These are phyloP conservation scores for Helicostylum pulchrum DNA, from an alignment of 192 early-diverging fungal genomes.

Conservation along the genomic window DNA sequence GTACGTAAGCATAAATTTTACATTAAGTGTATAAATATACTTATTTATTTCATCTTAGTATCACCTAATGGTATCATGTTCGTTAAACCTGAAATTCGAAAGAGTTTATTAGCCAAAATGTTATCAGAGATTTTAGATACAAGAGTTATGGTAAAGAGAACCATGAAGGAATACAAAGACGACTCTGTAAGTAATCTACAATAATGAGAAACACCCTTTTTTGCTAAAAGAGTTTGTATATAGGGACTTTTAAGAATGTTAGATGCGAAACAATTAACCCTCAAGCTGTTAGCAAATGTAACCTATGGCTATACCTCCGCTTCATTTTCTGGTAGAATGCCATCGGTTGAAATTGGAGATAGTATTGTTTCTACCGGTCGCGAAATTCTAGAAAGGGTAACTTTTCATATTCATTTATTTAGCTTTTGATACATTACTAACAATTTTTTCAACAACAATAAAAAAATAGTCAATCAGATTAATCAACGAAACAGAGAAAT, in stretches of 20 bases:
- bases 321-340: constrained; percentile 87
- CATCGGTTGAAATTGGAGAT: constrained; percentile 85
- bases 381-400: constrained; percentile 69
- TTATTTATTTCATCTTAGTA: constrained; percentile 25
- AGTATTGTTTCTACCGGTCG: constrained; percentile 87
- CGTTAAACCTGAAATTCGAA: constrained; percentile 80
- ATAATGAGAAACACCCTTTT: neutral
- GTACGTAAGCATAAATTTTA: constrained; percentile 30
- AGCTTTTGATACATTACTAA: neutral
- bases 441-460: neutral
- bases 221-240: neutral
- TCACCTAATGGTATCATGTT: constrained; percentile 85
- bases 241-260: constrained; percentile 63
- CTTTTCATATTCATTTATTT: constrained; percentile 6
- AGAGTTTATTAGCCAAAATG: constrained; percentile 79
- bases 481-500: constrained; percentile 57
- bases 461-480: constrained; percentile 47
- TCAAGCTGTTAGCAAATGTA: constrained; percentile 93
- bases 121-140: constrained; percentile 85
- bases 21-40: neutral
- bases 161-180: constrained; percentile 70
- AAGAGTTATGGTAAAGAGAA: constrained; percentile 83
- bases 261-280: constrained; percentile 78
- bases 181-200: constrained; percentile 43
- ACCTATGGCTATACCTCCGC: constrained; percentile 89